phyloP scores from a whole-genome alignment of 2,329 filamentous ascomycete genomes.

The Botryotinia narcissicola region DNA sequence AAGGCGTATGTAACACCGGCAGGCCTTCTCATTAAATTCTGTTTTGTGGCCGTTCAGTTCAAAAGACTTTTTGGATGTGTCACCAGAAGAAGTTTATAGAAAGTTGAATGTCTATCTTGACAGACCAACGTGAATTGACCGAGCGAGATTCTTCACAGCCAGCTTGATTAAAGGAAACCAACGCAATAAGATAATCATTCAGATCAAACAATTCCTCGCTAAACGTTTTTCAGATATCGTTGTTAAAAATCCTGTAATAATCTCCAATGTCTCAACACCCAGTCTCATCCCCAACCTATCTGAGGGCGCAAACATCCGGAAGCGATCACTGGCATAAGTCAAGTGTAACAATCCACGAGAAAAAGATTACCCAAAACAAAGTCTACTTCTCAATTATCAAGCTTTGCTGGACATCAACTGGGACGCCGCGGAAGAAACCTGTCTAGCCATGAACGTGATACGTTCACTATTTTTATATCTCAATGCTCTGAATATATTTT shows the following conservation, averaged over 20 bases:
- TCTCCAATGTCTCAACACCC: not conserved
- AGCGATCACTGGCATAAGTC: not conserved
- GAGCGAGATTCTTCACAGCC: not conserved
- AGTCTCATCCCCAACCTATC: not conserved
- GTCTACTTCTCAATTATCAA: not conserved
- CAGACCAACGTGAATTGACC: not conserved
- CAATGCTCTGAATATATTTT: no score
- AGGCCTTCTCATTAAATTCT: not conserved
- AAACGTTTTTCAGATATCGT: not conserved
- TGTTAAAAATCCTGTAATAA: not conserved
- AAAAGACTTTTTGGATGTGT: not conserved
- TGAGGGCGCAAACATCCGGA: not conserved
- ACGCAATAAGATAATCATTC: not conserved
- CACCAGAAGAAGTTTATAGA: not conserved
- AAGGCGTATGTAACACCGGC: rapidly evolving
- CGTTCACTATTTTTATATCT: not conserved
- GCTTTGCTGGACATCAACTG: not conserved
- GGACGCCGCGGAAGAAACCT: not conserved
- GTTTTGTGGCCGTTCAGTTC: not conserved
- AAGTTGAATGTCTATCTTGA: not conserved
- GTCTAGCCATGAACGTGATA: not conserved
- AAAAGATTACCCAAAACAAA: not conserved
- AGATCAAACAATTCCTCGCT: not conserved
- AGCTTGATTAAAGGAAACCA: not conserved
- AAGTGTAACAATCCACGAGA: not conserved